Conservation (phyloP, 116 monocot genomes). For the Phalaenopsis hybrid region DNA sequence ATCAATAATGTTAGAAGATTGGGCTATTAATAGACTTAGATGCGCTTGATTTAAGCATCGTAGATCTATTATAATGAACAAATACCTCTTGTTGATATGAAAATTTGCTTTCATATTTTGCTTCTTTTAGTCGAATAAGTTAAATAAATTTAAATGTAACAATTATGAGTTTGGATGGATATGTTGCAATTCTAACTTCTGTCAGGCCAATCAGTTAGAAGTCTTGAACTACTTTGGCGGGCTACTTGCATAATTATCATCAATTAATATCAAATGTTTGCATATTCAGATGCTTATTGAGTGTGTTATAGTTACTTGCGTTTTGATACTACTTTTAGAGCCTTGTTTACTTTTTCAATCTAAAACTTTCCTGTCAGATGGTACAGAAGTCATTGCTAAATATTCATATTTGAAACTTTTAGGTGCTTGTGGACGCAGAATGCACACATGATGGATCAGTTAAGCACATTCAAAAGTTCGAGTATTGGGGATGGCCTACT, state of each 20-base stretch:
- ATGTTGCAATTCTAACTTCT: background rate
- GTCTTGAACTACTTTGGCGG: background rate
- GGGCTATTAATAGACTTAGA: too few species aligned
- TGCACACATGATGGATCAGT: constrained; percentile 99
- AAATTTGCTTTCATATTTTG: background rate
- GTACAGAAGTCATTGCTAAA: background rate
- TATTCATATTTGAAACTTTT: background rate
- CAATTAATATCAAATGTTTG: background rate
- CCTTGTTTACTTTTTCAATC: background rate
- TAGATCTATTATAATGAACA: too few species aligned
- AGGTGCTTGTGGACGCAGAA: constrained; percentile 98
- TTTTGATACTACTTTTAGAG: background rate
- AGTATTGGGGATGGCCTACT: constrained; percentile 94
- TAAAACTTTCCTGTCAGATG: background rate
- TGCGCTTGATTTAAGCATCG: too few species aligned
- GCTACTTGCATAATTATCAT: background rate
- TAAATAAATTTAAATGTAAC: background rate
- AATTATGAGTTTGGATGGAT: background rate
- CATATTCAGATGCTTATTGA: background rate
- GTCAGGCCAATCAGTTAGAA: background rate
- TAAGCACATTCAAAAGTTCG: constrained; percentile 90
- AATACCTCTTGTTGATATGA: background rate
- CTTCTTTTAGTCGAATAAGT: background rate
- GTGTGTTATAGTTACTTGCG: background rate
- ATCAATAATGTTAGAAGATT: too few species aligned